These are phyloP conservation scores for Metschnikowia noctiluminum DNA, from an alignment of 805 yeast genomes.

Conservation along the genomic window DNA sequence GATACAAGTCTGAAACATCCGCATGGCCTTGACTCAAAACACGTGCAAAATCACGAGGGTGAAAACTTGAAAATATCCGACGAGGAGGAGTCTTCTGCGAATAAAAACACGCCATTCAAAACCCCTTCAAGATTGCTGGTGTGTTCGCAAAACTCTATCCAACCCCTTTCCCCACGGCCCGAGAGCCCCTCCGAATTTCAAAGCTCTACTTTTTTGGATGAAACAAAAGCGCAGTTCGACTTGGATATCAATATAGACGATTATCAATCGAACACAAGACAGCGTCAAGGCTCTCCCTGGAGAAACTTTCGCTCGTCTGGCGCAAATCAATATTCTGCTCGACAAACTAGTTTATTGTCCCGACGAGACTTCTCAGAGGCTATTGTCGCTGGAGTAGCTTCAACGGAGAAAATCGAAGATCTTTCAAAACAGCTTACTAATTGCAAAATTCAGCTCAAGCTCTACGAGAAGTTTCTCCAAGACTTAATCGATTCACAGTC, in stretches of 20 bases:
- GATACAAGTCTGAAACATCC: conserved; percentile 1
- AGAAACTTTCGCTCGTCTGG: conserved; percentile 10
- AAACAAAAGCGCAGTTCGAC: conserved; percentile 17
- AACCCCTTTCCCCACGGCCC: background rate
- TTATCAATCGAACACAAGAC: conserved; percentile 4
- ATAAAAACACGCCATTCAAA: conserved; percentile 1
- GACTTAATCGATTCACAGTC: conserved; percentile 25
- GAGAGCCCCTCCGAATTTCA: conserved; percentile 11
- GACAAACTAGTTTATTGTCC: conserved; percentile 8
- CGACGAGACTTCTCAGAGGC: conserved; percentile 9
- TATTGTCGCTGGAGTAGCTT: conserved; percentile 6
- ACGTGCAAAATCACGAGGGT: background rate
- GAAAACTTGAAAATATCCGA: background rate
- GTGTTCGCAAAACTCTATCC: background rate
- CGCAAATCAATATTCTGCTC: conserved; percentile 10
- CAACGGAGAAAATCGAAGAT: conserved; percentile 14
- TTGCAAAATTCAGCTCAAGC: conserved; percentile 36
- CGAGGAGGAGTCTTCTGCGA: too few species aligned
- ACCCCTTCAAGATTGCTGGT: background rate
- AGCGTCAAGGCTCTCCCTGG: conserved; percentile 10
- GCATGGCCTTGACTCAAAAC: background rate
- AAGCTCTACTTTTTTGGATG: conserved; percentile 16
- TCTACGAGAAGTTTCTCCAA: conserved; percentile 40
- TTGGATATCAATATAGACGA: conserved; percentile 19
- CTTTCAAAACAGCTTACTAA: conserved; percentile 28